These are phyloP conservation scores for Trametes polyzona DNA, from an alignment of 1,284 basidiomycete species.

Conservation along the genomic window DNA sequence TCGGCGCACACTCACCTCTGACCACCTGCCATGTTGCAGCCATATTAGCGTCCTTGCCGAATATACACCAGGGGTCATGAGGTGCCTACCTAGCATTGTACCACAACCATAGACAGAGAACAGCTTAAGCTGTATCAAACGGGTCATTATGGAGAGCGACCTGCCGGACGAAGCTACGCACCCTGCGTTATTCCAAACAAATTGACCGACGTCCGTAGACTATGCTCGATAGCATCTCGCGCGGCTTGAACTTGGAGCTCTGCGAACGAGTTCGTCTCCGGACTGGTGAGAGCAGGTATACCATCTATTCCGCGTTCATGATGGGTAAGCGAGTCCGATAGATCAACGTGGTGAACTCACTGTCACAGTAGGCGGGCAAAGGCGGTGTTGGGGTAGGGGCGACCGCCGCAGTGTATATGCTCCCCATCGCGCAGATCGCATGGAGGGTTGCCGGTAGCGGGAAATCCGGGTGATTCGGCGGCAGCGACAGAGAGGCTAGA, in stretches of 20 bases:
- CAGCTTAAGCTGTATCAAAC: conserved; percentile 52
- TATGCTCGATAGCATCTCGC: conserved; percentile 51
- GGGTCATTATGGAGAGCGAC: background rate
- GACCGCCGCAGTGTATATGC: conserved; percentile 64
- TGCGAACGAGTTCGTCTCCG: conserved; percentile 60
- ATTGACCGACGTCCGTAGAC: conserved; percentile 54
- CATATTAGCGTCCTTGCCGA: too few species aligned
- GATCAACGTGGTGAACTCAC: background rate
- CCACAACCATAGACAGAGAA: conserved; percentile 75
- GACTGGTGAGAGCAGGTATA: conserved; percentile 34
- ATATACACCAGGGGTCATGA: background rate
- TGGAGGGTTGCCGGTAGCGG: conserved; percentile 70
- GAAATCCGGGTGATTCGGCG: conserved; percentile 72
- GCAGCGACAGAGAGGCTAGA: conserved; percentile 62
- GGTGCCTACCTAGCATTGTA: conserved; percentile 61
- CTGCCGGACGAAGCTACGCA: conserved; percentile 28
- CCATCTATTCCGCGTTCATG: background rate
- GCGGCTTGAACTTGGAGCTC: conserved; percentile 68
- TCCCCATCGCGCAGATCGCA: conserved; percentile 76
- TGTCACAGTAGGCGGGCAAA: conserved; percentile 29
- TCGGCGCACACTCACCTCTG: conserved; percentile 62
- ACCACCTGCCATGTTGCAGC: conserved; percentile 53
- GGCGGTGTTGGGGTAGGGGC: conserved; percentile 51
- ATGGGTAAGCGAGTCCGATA: background rate
- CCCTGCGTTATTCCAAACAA: conserved; percentile 69